These are phyloP conservation scores for Kluyveromyces siamensis DNA, from an alignment of 805 yeast genomes.

Conservation along the genomic window DNA sequence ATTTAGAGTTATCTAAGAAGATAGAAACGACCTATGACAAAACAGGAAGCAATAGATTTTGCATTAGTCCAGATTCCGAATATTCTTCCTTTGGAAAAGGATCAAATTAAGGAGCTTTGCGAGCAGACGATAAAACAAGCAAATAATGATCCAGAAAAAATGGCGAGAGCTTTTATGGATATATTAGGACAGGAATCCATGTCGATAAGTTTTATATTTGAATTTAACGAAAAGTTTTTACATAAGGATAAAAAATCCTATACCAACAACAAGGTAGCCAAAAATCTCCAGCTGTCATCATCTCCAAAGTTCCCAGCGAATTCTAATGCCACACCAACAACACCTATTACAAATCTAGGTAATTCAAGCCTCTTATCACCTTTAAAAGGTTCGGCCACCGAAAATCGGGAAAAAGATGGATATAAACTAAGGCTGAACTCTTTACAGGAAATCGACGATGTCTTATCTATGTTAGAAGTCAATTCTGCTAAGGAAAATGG, in stretches of 20 bases:
- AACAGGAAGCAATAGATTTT: constrained; percentile 20
- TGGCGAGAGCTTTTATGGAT: constrained; percentile 24
- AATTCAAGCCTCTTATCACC: not conserved
- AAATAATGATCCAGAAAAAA: constrained; percentile 13
- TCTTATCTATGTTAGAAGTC: constrained; percentile 44
- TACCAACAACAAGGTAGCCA: not conserved
- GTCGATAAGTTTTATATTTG: constrained; percentile 24
- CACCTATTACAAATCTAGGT: not conserved
- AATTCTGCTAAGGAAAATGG: constrained; percentile 13
- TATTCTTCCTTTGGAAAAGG: constrained; percentile 24
- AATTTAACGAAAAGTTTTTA: constrained; percentile 19
- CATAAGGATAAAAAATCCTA: not conserved
- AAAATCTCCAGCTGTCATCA: not conserved
- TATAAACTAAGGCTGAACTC: constrained; percentile 41
- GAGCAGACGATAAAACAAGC: constrained; percentile 18
- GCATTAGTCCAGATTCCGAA: constrained; percentile 22
- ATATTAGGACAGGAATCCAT: constrained; percentile 26
- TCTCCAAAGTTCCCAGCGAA: not conserved
- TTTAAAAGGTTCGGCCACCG: not conserved
- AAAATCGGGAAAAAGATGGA: constrained; percentile 3
- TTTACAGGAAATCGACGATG: constrained; percentile 57
- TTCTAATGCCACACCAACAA: not conserved
- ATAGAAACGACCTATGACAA: constrained; percentile 18
- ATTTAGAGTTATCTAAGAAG: too few relatives aligned
- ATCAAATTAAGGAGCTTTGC: constrained; percentile 20